Percentiles rank a stretch among this genome's conserved stretches.
Evolutionary conservation across 306 rosid genomes (phyloP).

Genomic region (Vigna mungo): DNA sequence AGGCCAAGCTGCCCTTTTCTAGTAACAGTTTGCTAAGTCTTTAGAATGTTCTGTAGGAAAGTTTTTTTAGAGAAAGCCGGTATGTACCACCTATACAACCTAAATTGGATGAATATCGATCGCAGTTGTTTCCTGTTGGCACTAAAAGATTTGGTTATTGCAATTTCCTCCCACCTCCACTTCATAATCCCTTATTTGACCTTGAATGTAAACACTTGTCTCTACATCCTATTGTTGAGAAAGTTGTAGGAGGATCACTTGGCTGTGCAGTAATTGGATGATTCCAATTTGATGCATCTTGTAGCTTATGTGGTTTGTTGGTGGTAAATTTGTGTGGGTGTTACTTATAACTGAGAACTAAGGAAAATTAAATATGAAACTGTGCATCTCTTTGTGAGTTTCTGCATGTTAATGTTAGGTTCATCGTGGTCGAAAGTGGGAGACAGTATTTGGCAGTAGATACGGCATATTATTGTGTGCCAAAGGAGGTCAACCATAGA

Average conservation of each 20-base stretch:
- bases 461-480: neutral
- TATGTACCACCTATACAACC: neutral
- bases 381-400: conserved; percentile 11
- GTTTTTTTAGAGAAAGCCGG: neutral
- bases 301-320: conserved; percentile 36
- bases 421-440: conserved; percentile 7
- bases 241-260: conserved; percentile 21
- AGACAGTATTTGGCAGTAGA: neutral
- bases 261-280: conserved; percentile 23
- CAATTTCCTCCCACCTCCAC: neutral
- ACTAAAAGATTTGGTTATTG: neutral
- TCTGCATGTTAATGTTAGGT: conserved; percentile 23
- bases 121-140: neutral
- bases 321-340: conserved; percentile 19
- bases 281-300: conserved; percentile 24
- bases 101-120: neutral
- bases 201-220: neutral
- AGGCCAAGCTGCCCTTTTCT: conserved; percentile 14
- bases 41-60: conserved; percentile 11
- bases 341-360: conserved; percentile 7
- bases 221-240: conserved; percentile 21
- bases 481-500: neutral
- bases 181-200: conserved; percentile 23
- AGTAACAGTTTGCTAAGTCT: conserved; percentile 23
- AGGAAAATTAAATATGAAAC: conserved; percentile 14